Conservation (phyloP, 1,284 basidiomycete species). For the Puccinia novopanici region DNA sequence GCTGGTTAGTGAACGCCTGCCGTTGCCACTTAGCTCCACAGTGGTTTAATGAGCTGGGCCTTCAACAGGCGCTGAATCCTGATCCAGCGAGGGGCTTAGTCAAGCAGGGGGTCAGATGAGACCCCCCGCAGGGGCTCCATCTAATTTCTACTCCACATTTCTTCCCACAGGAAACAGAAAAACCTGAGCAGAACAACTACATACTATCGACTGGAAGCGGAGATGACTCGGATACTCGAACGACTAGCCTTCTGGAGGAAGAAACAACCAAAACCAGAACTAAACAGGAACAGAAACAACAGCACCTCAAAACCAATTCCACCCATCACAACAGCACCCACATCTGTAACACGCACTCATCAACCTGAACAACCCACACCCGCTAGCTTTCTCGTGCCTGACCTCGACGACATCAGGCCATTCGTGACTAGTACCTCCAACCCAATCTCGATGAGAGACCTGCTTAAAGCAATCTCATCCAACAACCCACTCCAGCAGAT, state of each 20-base stretch:
- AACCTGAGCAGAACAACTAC: background rate
- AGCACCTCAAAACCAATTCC: background rate
- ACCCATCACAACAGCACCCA: background rate
- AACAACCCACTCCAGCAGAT: slow-evolving; percentile 8
- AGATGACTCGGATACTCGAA: slow-evolving; percentile 23
- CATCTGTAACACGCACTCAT: background rate
- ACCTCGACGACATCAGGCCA: slow-evolving; percentile 32
- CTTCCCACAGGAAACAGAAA: too few relatives aligned
- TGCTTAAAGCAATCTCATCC: slow-evolving; percentile 17
- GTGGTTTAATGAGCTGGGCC: too few relatives aligned
- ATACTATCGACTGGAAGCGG: background rate
- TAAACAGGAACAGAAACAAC: background rate
- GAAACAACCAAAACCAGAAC: background rate
- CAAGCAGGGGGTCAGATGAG: too few relatives aligned
- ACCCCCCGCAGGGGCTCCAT: too few relatives aligned
- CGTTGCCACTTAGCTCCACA: too few relatives aligned
- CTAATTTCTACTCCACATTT: too few relatives aligned
- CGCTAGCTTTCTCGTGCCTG: slow-evolving; percentile 18
- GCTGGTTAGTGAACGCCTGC: too few relatives aligned
- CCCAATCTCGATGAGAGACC: slow-evolving; percentile 33
- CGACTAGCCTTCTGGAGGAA: slow-evolving; percentile 21
- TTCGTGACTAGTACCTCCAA: background rate
- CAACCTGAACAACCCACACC: background rate
- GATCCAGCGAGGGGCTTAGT: too few relatives aligned
- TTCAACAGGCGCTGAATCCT: too few relatives aligned